Conservation (phyloP, 805 yeast genomes). For the Saturnispora hagleri region DNA sequence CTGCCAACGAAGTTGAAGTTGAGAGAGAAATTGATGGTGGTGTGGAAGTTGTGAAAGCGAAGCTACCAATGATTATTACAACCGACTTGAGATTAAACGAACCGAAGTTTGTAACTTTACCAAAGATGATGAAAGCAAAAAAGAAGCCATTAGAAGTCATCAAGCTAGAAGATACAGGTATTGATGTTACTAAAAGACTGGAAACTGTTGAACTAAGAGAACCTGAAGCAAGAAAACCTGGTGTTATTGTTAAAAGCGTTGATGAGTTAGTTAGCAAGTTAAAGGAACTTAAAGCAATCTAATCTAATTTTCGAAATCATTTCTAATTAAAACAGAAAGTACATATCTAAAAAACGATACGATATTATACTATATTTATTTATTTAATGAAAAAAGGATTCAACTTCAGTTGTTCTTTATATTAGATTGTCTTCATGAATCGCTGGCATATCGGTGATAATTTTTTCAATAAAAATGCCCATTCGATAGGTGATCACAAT, state of each 20-base stretch:
- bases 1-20: slow-evolving; percentile 54
- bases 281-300: slow-evolving; percentile 66
- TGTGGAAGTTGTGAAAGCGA: slow-evolving; percentile 67
- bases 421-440: not conserved
- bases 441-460: not conserved
- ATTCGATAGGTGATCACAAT: not conserved
- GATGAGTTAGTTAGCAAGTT: slow-evolving; percentile 76
- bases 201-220: slow-evolving; percentile 69
- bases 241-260: slow-evolving; percentile 68
- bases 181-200: slow-evolving; percentile 53
- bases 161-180: slow-evolving; percentile 59
- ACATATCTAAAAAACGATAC: not conserved
- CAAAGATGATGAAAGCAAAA: slow-evolving; percentile 97
- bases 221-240: slow-evolving; percentile 76
- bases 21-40: slow-evolving; percentile 97
- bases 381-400: not conserved
- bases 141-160: slow-evolving; percentile 79
- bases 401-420: not conserved
- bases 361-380: not conserved
- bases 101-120: slow-evolving; percentile 93
- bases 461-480: not conserved
- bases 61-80: slow-evolving; percentile 78
- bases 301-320: slow-evolving; percentile 12
- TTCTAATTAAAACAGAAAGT: not conserved
- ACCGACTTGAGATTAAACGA: slow-evolving; percentile 90